Conservation (phyloP, 2,329 filamentous ascomycete species). For the Triangularia verruculosa region DNA sequence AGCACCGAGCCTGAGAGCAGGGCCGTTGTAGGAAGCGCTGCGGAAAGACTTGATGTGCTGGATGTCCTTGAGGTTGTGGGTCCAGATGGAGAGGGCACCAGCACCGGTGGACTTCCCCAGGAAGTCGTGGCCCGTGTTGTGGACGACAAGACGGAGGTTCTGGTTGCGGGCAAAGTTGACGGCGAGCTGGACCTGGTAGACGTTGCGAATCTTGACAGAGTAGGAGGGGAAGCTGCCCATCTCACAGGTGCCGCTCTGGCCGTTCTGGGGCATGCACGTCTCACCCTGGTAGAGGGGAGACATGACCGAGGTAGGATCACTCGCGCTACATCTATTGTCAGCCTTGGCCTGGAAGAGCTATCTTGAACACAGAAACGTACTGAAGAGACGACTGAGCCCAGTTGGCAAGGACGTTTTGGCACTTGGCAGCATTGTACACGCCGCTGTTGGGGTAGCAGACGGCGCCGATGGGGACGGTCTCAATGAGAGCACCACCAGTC, state of each 20-base stretch:
- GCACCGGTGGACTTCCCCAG: constrained; percentile 38
- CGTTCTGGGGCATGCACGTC: constrained; percentile 33
- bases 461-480: constrained; percentile 34
- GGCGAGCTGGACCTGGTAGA: constrained; percentile 38
- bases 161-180: constrained; percentile 42
- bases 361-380: constrained; percentile 4
- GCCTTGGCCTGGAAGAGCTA: constrained; percentile 15
- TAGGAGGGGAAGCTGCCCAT: constrained; percentile 39
- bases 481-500: constrained; percentile 33
- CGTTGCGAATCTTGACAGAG: constrained; percentile 38
- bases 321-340: constrained; percentile 32
- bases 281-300: constrained; percentile 34
- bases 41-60: constrained; percentile 13
- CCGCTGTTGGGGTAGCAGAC: constrained; percentile 34
- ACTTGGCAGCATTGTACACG: constrained; percentile 31
- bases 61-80: constrained; percentile 28
- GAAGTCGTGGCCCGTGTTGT: constrained; percentile 55
- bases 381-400: constrained; percentile 22
- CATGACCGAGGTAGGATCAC: constrained; percentile 34
- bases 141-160: constrained; percentile 39
- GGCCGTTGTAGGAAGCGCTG: constrained; percentile 20
- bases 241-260: constrained; percentile 31
- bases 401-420: constrained; percentile 31
- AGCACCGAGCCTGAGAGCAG: constrained; percentile 42
- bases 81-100: constrained; percentile 34